Evolutionary conservation across 345 rosid species (phyloP).

Genomic region (Passiflora organensis): DNA sequence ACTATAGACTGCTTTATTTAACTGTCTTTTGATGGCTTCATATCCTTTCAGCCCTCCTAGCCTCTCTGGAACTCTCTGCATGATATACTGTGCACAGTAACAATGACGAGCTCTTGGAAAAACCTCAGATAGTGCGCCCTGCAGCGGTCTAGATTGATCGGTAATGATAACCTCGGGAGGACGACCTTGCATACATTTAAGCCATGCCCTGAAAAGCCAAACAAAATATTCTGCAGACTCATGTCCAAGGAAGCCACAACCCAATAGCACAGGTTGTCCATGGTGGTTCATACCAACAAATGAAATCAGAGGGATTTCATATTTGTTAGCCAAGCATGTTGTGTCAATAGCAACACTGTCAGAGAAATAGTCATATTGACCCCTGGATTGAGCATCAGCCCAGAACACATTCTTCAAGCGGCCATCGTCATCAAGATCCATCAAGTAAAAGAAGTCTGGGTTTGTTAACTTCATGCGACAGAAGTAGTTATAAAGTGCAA

Average conservation of each 20-base stretch:
- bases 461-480: conserved; percentile 49
- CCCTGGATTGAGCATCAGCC: conserved; percentile 50
- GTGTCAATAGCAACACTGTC: conserved; percentile 44
- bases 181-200: conserved; percentile 39
- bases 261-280: conserved; percentile 41
- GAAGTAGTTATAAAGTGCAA: conserved; percentile 39
- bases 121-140: conserved; percentile 41
- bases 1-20: conserved; percentile 39
- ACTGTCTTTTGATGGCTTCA: conserved; percentile 34
- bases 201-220: conserved; percentile 58
- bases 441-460: conserved; percentile 51
- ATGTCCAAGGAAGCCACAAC: conserved; percentile 49
- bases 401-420: conserved; percentile 48
- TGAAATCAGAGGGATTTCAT: conserved; percentile 44
- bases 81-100: conserved; percentile 37
- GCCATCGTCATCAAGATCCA: conserved; percentile 45
- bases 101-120: conserved; percentile 43
- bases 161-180: conserved; percentile 48
- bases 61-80: conserved; percentile 50
- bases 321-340: conserved; percentile 44
- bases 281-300: conserved; percentile 55
- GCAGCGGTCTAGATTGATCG: conserved; percentile 44
- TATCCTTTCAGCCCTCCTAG: conserved; percentile 45
- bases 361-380: conserved; percentile 32
- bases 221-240: conserved; percentile 42